Evolutionary conservation across 352 stramenopile genomes (phyloP).

Genomic region (Phytophthora colocasiae): DNA sequence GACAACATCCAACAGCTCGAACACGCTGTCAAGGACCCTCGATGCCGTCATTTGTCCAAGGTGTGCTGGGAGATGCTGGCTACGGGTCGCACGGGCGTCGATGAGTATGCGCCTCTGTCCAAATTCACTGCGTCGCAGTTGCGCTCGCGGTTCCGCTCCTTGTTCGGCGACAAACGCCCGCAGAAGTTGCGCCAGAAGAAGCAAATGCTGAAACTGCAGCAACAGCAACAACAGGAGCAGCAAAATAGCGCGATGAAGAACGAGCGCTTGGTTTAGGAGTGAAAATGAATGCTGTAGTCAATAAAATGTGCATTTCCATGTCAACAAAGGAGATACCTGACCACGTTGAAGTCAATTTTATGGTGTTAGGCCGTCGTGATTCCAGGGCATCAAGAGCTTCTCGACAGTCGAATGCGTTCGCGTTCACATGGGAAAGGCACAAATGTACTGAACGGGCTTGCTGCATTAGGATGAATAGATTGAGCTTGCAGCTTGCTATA

Average conservation of each 20-base stretch:
- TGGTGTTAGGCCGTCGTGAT: conserved; percentile 1
- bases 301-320: conserved; percentile 39
- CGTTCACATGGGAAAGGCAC: too few species aligned
- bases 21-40: conserved; percentile 72
- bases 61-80: conserved; percentile 85
- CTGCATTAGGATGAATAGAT: conserved; percentile 13
- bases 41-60: conserved; percentile 76
- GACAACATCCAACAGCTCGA: conserved; percentile 77
- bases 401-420: too few species aligned
- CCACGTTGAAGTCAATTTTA: conserved; percentile 6
- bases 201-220: conserved; percentile 65
- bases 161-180: conserved; percentile 81
- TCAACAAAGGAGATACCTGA: neutral
- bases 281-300: conserved; percentile 29
- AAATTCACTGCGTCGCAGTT: conserved; percentile 84
- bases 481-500: conserved; percentile 12
- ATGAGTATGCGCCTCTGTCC: conserved; percentile 71
- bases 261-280: conserved; percentile 36
- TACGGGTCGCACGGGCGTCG: conserved; percentile 70
- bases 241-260: conserved; percentile 37
- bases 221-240: conserved; percentile 40
- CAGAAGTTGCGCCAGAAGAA: conserved; percentile 76
- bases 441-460: too few species aligned
- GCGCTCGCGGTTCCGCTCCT: conserved; percentile 76
- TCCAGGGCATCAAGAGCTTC: neutral